Base-by-base conservation (phyloP, 208 protist genomes). In the Phytomonas sp. region DNA sequence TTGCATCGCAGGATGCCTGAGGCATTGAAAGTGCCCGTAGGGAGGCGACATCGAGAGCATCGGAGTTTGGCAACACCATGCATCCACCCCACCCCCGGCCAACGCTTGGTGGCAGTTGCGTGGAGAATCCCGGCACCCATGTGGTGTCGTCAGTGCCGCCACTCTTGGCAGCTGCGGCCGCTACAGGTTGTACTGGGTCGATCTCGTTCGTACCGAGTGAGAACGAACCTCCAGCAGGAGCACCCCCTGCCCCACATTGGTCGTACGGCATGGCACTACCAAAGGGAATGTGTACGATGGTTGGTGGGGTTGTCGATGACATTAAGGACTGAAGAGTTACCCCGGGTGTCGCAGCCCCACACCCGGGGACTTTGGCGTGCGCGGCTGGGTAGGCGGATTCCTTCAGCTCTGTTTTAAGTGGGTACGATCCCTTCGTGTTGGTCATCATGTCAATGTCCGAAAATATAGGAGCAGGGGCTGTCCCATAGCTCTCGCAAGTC, bases 261-360 rank as follows among this genome's bases (percentile, higher is more conserved):
- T 46, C 40, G 1, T 23, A 46, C 40, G 15, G 2, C 40, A 46
- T 46, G 20, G 36, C 9, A 20, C 30, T 17, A 28, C 51, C 60
- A 64, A 77, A 63, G 0, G 76, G 80, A 68, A 76, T 72, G 30
- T 87, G 79, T 43, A 69, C 69, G 28, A 76, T 37, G 20, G 77
- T 79, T 11, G 71, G 67, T 31, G 66, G 77, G 26, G 62, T 60
- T 20, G 72, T 66, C 6, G 74, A 68, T 4, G 71, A 23, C 61
- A 73, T 66, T 23, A 74, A 60, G 36, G 64, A 43, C 33, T 65
- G 59, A 26, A 79, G 68, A 20, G 67, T 62, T 37, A 63, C 40
- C 9, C 29, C 23, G 30, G 40, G 15, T 20, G 40, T 9, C 15
- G 15, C 11, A 9, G 15, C 11, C 40, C 40, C 40, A 8, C 40